Evolutionary conservation across 176 grass and related monocot species (phyloP), one percentile per base, ranked within the genome.

Genomic region (Canna indica): DNA sequence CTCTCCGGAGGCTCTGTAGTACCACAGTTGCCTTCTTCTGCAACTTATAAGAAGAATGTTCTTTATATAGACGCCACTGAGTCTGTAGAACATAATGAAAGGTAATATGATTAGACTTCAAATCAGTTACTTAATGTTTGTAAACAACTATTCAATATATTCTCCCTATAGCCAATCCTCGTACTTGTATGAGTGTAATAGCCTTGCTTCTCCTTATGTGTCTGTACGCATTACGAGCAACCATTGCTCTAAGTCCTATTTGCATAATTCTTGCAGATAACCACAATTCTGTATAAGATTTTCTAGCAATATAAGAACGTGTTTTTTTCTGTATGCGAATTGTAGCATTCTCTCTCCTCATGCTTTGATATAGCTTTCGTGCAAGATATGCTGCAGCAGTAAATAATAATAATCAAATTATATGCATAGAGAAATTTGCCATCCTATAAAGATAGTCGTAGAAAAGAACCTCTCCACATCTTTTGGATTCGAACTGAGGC

Each of bases 1-100:
- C 83, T 82, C 92, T 91, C 92, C 92, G 91, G 25, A 83, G 66
- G 61, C 92, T 91, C 71, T 96, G 92, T 68, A 91, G 83, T 83
- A 82, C 85, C 63, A 96, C 65, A 41, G 81, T 45, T 60, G 81
- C 88, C 76, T 79, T 83, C 71, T 96, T 78, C 82, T 86, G 81
- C 46, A 76, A 62, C 54, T 96, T 91, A 73, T 96, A 91, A 64
- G 75, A 76, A 35, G 77, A 77, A 69, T 64, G 86, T 74, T 81
- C 88, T 81, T 83, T 88, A 61, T 96, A 81, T 64, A 77, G 79
- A 75, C 88, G 88, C 92, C 92, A 91, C 87, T 61, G 83, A 75
- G 88, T 89, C 92, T 96, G 78, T 34, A 66, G 12, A 66, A 38
- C 22, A 66, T 0, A 24, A n/a, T n/a, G n/a, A n/a, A n/a, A n/a